Base-by-base conservation (phyloP, 345 rosid species). In the Citrus maxima region DNA sequence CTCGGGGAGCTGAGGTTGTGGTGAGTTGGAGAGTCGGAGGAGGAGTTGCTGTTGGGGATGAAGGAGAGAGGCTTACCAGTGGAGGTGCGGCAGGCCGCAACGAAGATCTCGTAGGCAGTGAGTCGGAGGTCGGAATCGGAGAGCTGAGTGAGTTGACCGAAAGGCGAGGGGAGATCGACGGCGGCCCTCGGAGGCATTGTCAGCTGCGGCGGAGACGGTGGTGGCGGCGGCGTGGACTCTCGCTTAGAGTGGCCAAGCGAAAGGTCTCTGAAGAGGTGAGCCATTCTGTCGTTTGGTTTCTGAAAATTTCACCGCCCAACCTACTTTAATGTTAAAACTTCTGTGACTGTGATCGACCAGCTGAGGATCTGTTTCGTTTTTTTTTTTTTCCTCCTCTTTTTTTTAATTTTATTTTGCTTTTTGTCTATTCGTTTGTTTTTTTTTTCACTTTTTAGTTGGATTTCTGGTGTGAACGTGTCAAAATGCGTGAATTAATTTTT, bases 231-330 rank as follows among this genome's bases (percentile, higher is more conserved):
- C 0, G 95, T 80, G 22, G 90, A 80, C 78, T 92, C 97, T 80
- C 99, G 88, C 91, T 82, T 88, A 51, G 99, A 95, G 25, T 92
- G 90, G 72, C 97, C 97, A 70, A 93, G 86, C 21, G 99, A 93
- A 54, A 95, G 93, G 80, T 95, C 99, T 82, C 98, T 89, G 86
- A 95, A 95, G 73, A 95, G 93, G 64, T 93, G 95, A 87, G 98
- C 95, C 99, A 95, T 93, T 81, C 84, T 38, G 22, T 16, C 56
- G 64, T 76, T 82, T 38, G 37, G 49, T 37, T 74, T 54, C n/a
- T 71, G 46, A 73, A 22, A 21, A 76, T 74, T 68, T 67, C 70
- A 74, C 69, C 22, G 14, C 75, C 35, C 70, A 28, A 70, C 74
- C 4, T 18, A 25, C 58, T 54, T 16, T 54, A 54, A 54, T 54